Percentiles rank a stretch among this genome's conserved stretches.
Evolutionary conservation across 2,329 filamentous ascomycete genomes (phyloP).

Genomic region (Penicillium sp.): DNA sequence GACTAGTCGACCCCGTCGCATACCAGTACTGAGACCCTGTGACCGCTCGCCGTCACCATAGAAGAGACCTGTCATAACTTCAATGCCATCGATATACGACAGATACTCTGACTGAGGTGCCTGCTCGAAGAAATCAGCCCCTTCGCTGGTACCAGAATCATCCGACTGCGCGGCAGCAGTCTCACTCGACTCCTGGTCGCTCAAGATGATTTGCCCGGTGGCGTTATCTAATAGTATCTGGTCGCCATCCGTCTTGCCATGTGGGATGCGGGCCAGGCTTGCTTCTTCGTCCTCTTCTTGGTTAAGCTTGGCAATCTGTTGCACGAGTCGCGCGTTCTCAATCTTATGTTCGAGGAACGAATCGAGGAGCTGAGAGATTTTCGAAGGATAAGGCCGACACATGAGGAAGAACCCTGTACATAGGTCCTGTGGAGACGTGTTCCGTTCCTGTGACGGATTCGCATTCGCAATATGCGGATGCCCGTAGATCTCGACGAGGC

Average conservation of each 20-base stretch:
- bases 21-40: conserved; percentile 82
- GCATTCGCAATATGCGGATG: conserved; percentile 77
- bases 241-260: conserved; percentile 28
- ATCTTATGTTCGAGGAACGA: conserved; percentile 97
- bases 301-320: conserved; percentile 80
- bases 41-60: conserved; percentile 89
- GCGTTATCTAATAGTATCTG: conserved; percentile 4
- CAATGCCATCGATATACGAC: conserved; percentile 80
- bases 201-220: conserved; percentile 19
- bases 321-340: conserved; percentile 83
- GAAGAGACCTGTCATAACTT: conserved; percentile 85
- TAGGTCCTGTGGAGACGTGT: conserved; percentile 63
- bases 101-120: conserved; percentile 78
- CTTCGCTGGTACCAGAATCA: conserved; percentile 48
- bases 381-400: conserved; percentile 84
- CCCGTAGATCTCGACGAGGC: conserved; percentile 87
- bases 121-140: conserved; percentile 78
- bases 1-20: conserved; percentile 75
- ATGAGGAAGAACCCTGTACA: conserved; percentile 94
- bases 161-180: conserved; percentile 32
- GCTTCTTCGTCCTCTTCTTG: conserved; percentile 80
- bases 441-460: conserved; percentile 63
- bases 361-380: conserved; percentile 80
- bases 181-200: conserved; percentile 36
- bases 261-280: conserved; percentile 63